Conservation (phyloP, 345 rosid species). For the Aegle marmelos region DNA sequence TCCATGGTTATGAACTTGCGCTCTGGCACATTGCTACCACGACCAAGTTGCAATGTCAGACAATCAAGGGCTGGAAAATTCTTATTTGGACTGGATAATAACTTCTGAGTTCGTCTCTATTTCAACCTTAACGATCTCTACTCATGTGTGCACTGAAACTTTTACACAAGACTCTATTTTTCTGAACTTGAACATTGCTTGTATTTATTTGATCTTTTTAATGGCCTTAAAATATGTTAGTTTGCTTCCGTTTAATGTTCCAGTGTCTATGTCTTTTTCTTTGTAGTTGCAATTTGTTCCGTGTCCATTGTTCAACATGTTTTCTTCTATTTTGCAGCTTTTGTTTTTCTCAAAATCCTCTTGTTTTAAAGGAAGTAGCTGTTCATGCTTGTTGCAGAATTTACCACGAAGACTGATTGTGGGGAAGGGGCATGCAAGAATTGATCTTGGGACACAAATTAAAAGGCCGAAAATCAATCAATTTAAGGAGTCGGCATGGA, state of each 20-base stretch:
- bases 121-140: background rate
- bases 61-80: background rate
- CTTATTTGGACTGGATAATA: background rate
- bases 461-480: slow-evolving; percentile 57
- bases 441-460: slow-evolving; percentile 33
- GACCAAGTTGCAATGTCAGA: background rate
- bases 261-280: background rate
- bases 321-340: background rate
- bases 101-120: background rate
- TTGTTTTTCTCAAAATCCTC: background rate
- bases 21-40: background rate
- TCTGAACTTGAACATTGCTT: background rate
- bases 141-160: background rate
- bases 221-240: background rate
- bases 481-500: slow-evolving; percentile 95
- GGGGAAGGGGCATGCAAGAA: slow-evolving; percentile 37
- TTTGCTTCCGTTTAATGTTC: background rate
- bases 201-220: background rate
- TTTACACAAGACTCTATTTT: background rate
- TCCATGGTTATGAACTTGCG: background rate
- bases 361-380: background rate
- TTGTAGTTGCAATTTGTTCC: slow-evolving; percentile 18
- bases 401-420: slow-evolving; percentile 52
- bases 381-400: slow-evolving; percentile 42
- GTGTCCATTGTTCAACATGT: background rate